A percentile compares a stretch with the other conserved stretches of the same genome.
Evolutionary conservation across 805 yeast genomes (phyloP).

Genomic region (Clavispora asparagi): DNA sequence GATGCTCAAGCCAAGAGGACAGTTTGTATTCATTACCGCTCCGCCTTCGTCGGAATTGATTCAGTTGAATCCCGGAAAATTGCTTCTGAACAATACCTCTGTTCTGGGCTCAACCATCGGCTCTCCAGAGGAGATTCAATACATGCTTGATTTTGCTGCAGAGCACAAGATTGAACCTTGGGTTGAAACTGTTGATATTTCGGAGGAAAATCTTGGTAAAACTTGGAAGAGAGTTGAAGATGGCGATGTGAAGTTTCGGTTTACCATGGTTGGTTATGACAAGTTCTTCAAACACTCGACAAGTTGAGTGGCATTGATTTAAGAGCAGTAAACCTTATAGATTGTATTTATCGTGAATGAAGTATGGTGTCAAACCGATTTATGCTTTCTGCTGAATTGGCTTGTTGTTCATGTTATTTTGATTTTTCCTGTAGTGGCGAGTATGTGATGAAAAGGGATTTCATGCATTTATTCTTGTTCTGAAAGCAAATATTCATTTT

Average conservation of each 20-base stretch:
- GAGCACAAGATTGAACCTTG: constrained; percentile 14
- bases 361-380: too few species aligned
- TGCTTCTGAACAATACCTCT: constrained; percentile 11
- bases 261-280: constrained; percentile 14
- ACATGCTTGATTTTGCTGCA: constrained; percentile 15
- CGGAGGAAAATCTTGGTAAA: constrained; percentile 11
- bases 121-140: constrained; percentile 10
- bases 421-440: too few species aligned
- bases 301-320: too few species aligned
- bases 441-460: too few species aligned
- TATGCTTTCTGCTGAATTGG: too few species aligned
- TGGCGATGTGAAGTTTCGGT: constrained; percentile 14
- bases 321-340: too few species aligned
- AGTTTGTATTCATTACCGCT: constrained; percentile 13
- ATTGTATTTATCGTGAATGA: too few species aligned
- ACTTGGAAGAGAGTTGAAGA: constrained; percentile 11
- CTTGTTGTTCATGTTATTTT: too few species aligned
- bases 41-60: constrained; percentile 10
- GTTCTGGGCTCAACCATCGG: constrained; percentile 14
- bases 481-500: too few species aligned
- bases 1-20: constrained; percentile 13
- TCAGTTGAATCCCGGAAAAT: constrained; percentile 5
- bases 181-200: constrained; percentile 14
- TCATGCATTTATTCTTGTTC: too few species aligned
- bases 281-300: constrained; percentile 8